Conservation (phyloP, 2,329 filamentous ascomycete genomes). For the Dendryphion nanum region DNA sequence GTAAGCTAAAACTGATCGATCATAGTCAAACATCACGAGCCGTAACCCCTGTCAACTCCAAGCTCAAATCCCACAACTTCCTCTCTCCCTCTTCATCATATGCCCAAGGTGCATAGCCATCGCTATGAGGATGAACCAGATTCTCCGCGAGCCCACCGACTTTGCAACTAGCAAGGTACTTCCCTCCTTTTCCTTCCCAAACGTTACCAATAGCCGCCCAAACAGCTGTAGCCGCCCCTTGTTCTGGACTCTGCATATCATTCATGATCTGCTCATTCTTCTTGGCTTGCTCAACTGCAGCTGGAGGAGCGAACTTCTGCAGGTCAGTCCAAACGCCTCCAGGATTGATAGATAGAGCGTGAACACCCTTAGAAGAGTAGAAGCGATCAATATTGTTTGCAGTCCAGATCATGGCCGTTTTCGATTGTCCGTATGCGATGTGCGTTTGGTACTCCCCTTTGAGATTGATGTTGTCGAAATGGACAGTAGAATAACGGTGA, state of each 20-base stretch:
- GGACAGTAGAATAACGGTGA: background rate
- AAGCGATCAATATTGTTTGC: slow-evolving; percentile 5
- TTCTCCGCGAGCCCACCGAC: slow-evolving; percentile 10
- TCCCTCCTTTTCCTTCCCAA: slow-evolving; percentile 30
- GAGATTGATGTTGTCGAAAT: slow-evolving; percentile 2
- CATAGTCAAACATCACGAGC: no score
- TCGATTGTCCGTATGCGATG: slow-evolving; percentile 47
- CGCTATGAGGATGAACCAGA: slow-evolving; percentile 1
- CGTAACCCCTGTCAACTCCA: background rate
- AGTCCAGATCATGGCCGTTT: slow-evolving; percentile 44
- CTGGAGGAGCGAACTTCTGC: background rate
- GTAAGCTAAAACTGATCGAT: no score
- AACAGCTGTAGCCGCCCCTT: slow-evolving; percentile 37
- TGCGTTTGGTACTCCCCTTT: background rate
- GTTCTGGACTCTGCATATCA: slow-evolving; percentile 24
- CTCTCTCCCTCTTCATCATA: slow-evolving; percentile 19
- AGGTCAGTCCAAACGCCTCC: slow-evolving; percentile 6
- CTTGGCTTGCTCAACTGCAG: background rate
- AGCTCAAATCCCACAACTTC: slow-evolving; percentile 22
- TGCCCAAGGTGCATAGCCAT: slow-evolving; percentile 14
- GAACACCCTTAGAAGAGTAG: slow-evolving; percentile 3
- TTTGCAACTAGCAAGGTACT: slow-evolving; percentile 22
- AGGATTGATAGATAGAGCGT: slow-evolving; percentile 1
- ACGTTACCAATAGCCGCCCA: slow-evolving; percentile 29
- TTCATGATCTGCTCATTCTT: background rate